These are phyloP conservation scores for Thalia dealbata DNA, from an alignment of 176 grass and related monocot genomes.

Conservation along the genomic window DNA sequence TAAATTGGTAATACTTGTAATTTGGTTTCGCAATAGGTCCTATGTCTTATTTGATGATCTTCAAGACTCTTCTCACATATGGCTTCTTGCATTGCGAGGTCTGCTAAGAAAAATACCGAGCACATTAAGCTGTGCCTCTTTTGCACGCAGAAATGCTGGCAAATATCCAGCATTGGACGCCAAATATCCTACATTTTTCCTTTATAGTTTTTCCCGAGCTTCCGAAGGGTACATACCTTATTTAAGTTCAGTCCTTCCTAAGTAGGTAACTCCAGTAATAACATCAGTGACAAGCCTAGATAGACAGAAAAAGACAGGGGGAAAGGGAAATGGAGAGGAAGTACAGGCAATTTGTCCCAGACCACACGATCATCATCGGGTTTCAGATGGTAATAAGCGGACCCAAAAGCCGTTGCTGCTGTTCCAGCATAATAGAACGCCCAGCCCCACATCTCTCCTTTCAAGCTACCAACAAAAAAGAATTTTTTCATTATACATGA, in stretches of 20 bases:
- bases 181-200: neutral
- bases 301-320: conserved; percentile 6
- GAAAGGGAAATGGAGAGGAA: conserved; percentile 26
- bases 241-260: neutral
- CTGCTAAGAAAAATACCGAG: too few relatives aligned
- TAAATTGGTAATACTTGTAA: too few relatives aligned
- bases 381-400: conserved; percentile 98
- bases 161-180: neutral
- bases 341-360: conserved; percentile 99
- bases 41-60: too few relatives aligned
- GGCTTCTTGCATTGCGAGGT: too few relatives aligned
- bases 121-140: too few relatives aligned
- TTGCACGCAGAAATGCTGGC: too few relatives aligned
- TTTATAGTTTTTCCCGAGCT: neutral
- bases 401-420: conserved; percentile 75
- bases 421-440: conserved; percentile 71
- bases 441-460: conserved; percentile 73
- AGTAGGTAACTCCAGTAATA: neutral
- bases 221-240: neutral
- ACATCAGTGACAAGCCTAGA: neutral
- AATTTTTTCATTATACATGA: neutral
- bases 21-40: too few relatives aligned
- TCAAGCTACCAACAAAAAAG: conserved; percentile 51
- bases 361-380: conserved; percentile 81
- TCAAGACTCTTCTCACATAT: too few relatives aligned